Evolutionary conservation across 129 eudicot species (phyloP), one percentile per base, ranked within the genome.

Genomic region (Centrapalus pauciflorus): DNA sequence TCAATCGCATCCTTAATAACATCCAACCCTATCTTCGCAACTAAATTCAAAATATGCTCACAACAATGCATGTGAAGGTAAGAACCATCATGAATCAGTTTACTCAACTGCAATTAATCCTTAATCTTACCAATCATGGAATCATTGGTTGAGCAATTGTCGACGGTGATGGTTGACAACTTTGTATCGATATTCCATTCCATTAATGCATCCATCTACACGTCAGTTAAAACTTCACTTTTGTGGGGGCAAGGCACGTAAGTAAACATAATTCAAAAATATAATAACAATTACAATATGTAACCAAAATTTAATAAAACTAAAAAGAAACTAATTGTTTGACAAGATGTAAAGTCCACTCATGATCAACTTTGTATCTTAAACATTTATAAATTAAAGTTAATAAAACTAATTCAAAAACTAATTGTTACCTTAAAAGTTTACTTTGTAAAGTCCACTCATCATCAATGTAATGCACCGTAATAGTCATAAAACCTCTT

Each of bases 11-110:
- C 50, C 29, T 33, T 32, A 48, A 67, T 67, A 2, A 34, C 72
- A 27, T 5, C 16, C 21, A 51, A 33, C 32, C 61, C 51, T 7
- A 28, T 24, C 32, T 67, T 51, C 9, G 32, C 72, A 51, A 67
- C 9, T 4, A 67, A 19, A 67, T 67, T 48, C 7, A 50, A 6
- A 10, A 48, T 30, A 33, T 51, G 62, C 13, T 21, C 50, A 32
- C 33, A 17, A 33, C 72, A 67, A 2, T n/a, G 30, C 72, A 67
- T 51, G 8, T 51, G 72, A 66, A 45, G 27, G 1, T 43, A 23
- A 6, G 52, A 6, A 0, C 54, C 55, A 38, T 50, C 59, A 14
- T 14, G 10, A 2, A 28, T 32, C 23, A 66, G 17, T 4, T 50
- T 48, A 4, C 0, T 10, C 7, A 10, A 11, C 28, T 28, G 11